A percentile compares a stretch with the other conserved stretches of the same genome.
Conservation (phyloP, 192 early-diverging fungal genomes). For the Backusella westeae region DNA sequence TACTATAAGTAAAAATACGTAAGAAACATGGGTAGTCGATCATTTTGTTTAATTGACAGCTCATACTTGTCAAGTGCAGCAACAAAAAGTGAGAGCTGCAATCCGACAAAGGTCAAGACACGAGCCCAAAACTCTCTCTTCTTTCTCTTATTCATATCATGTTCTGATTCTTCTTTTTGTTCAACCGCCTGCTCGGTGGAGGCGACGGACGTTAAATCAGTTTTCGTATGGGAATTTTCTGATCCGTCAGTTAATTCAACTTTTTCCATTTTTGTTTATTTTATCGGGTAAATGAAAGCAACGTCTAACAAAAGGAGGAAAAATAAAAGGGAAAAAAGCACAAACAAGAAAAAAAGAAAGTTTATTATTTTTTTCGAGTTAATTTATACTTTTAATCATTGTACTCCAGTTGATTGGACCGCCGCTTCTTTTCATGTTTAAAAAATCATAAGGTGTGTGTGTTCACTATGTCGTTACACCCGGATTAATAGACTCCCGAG, state of each 20-base stretch:
- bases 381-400: not conserved
- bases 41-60: not conserved
- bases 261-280: conserved; percentile 50
- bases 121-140: not conserved
- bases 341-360: not conserved
- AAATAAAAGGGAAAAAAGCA: not conserved
- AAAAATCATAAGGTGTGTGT: not conserved
- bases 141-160: not conserved
- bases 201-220: no score
- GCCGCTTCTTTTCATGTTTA: not conserved
- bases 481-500: not conserved
- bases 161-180: not conserved
- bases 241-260: conserved; percentile 3
- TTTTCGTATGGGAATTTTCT: not conserved
- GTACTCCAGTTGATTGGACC: not conserved
- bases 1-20: conserved; percentile 42
- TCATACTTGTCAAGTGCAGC: conserved; percentile 20
- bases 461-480: not conserved
- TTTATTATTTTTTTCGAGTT: not conserved
- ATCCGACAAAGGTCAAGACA: conserved; percentile 7
- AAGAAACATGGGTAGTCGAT: not conserved
- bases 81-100: conserved; percentile 18
- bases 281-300: not conserved
- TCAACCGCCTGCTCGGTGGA: not conserved
- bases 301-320: not conserved